These are phyloP conservation scores for Entonaema liquescens DNA, from an alignment of 495 filamentous ascomycete species.

Conservation along the genomic window DNA sequence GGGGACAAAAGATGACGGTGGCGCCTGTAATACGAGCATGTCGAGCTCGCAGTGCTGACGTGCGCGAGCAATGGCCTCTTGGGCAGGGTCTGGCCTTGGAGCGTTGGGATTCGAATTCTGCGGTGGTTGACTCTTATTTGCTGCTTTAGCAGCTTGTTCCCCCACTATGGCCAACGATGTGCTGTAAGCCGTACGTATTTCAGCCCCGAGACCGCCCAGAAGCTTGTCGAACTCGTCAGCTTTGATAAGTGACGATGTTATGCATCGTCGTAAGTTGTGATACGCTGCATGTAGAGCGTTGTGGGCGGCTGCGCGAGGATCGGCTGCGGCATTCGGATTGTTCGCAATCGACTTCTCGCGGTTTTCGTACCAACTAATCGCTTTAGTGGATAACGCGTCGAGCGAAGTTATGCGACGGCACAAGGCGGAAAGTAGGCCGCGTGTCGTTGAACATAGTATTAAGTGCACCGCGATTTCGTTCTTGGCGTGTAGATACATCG, in stretches of 20 bases:
- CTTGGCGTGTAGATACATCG: conserved; percentile 52
- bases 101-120: conserved; percentile 40
- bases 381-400: conserved; percentile 50
- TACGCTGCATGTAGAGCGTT: conserved; percentile 57
- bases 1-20: conserved; percentile 57
- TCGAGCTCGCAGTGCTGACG: conserved; percentile 57
- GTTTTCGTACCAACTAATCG: conserved; percentile 52
- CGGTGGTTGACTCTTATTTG: conserved; percentile 39
- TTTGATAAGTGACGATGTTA: conserved; percentile 53
- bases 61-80: conserved; percentile 43
- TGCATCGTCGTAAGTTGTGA: conserved; percentile 55
- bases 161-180: conserved; percentile 47
- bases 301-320: conserved; percentile 36
- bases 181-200: conserved; percentile 59
- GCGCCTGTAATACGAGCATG: conserved; percentile 56
- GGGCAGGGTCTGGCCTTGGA: conserved; percentile 34
- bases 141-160: conserved; percentile 40
- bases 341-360: conserved; percentile 30
- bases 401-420: conserved; percentile 68
- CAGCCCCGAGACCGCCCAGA: conserved; percentile 50
- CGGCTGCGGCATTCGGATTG: conserved; percentile 23
- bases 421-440: conserved; percentile 72
- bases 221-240: conserved; percentile 60
- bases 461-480: conserved; percentile 70
- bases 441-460: conserved; percentile 75